Base-by-base conservation (phyloP, 2,329 filamentous ascomycete species). In the Ceratocystis variospora region DNA sequence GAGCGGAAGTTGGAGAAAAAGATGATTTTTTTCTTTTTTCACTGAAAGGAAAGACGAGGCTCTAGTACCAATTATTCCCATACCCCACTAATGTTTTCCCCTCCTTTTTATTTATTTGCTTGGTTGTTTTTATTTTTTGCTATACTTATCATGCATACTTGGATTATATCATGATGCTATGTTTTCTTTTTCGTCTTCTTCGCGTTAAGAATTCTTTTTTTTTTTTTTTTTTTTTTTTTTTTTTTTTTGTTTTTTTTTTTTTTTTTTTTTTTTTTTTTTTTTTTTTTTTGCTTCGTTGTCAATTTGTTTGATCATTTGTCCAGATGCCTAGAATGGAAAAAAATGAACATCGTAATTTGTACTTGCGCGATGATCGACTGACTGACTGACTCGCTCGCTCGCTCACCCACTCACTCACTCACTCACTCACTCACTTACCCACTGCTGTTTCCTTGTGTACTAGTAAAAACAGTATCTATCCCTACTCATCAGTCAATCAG, bases 51-150 rank as follows among this genome's bases (percentile, higher is more conserved):
- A 19, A 22, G 17, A 31, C 46, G 45, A 63, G n/a, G 25, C 25
- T 33, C 15, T 33, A 6, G 22, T 19, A 15, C 48, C 19, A 53
- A 53, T 17, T 33, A 37, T 53, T 37, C 44, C 15, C 44, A 48
- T 37, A 45, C 61, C 22, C 28, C 37, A 63, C 44, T 50, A 50
- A 50, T 37, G 44, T 63, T 33, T 63, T 31, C 33, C 25, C 25
- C 12, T n/a, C 3, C 48, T 59, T 46, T 65, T 25, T 57, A 48
- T 65, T 25, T 57, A 48, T 64, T 61, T 44, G 63, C 46, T 41
- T 65, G 48, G n/a, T 57, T 22, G 7, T 64, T 63, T 59, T 62
- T 19, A 63, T 61, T 61, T 48, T 66, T 41, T 63, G 6, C 19
- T 62, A 33, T 22, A 62, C 37, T n/a, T 46, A 63, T n/a, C 31